phyloP scores from a whole-genome alignment of 2,329 filamentous ascomycete genomes.

The Cladophialophora exuberans region DNA sequence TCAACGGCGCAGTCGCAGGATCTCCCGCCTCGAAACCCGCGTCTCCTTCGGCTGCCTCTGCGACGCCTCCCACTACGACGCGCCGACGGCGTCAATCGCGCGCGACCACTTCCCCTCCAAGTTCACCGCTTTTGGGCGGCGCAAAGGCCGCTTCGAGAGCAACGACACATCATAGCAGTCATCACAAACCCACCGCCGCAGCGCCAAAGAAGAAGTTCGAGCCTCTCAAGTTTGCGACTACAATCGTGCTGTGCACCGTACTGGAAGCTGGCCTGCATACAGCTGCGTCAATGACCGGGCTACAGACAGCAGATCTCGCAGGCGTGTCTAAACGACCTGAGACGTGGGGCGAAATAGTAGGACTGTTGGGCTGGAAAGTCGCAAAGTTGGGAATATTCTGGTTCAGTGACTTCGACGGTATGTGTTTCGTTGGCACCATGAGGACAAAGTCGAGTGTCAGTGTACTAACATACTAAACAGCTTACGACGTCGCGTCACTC shows the following conservation, averaged over 20 bases:
- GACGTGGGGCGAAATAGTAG: slow-evolving; percentile 63
- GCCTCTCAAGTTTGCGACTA: slow-evolving; percentile 47
- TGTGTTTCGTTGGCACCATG: slow-evolving; percentile 19
- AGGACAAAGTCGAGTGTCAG: no score
- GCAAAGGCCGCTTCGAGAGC: neutral
- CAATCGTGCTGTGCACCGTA: slow-evolving; percentile 59
- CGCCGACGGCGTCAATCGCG: slow-evolving; percentile 21
- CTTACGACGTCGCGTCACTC: slow-evolving; percentile 68
- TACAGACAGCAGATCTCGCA: slow-evolving; percentile 69
- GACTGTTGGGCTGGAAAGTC: slow-evolving; percentile 59
- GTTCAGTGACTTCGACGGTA: slow-evolving; percentile 70
- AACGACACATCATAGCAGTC: no score
- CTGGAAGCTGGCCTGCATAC: slow-evolving; percentile 69
- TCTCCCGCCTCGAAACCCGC: slow-evolving; percentile 10
- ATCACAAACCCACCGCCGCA: neutral
- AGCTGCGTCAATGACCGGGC: slow-evolving; percentile 61
- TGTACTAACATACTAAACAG: slow-evolving; percentile 39
- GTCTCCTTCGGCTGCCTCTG: slow-evolving; percentile 12
- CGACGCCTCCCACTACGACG: neutral
- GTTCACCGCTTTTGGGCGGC: slow-evolving; percentile 19
- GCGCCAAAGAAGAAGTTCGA: slow-evolving; percentile 2
- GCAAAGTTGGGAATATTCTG: slow-evolving; percentile 73
- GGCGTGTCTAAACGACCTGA: slow-evolving; percentile 67
- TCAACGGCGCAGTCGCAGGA: slow-evolving; percentile 9
- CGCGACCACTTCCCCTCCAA: slow-evolving; percentile 12